Percentiles rank a stretch among this genome's conserved stretches.
phyloP scores from a whole-genome alignment of 495 filamentous ascomycete genomes.

The Stereocaulon alpinum region DNA sequence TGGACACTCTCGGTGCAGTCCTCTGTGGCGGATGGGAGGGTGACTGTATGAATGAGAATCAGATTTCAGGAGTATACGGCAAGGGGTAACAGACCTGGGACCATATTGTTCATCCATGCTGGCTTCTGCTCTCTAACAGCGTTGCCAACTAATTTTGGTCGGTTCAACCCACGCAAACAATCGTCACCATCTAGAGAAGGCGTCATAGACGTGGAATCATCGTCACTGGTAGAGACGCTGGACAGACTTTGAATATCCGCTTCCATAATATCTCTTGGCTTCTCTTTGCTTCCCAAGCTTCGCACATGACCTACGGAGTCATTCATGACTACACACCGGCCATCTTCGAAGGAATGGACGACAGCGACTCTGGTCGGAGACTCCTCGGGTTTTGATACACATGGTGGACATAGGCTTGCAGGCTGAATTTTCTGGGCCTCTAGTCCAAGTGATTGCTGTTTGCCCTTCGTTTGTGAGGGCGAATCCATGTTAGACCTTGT shows the following conservation, averaged over 20 bases:
- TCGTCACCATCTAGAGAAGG: neutral
- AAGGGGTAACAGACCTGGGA: slow-evolving; percentile 6
- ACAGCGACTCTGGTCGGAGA: neutral
- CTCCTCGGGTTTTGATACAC: neutral
- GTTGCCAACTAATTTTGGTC: neutral
- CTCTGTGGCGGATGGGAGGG: neutral
- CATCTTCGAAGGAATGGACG: neutral
- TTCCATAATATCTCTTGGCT: neutral
- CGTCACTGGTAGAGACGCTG: neutral
- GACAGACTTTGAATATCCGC: neutral
- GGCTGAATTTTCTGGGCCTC: neutral
- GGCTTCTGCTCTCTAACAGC: slow-evolving; percentile 3
- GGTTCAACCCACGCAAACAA: neutral
- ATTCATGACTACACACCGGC: neutral
- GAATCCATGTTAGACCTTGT: no score
- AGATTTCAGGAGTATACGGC: neutral
- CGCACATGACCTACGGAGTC: no score
- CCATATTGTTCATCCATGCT: slow-evolving; percentile 8
- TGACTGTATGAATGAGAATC: neutral
- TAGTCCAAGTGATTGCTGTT: neutral
- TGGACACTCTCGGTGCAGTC: neutral
- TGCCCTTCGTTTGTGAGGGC: neutral
- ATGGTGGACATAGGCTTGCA: neutral
- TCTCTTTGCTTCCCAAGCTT: neutral
- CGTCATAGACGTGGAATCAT: neutral